Conservation (phyloP, 2,329 filamentous ascomycete species). For the Blastomyces gilchristii region DNA sequence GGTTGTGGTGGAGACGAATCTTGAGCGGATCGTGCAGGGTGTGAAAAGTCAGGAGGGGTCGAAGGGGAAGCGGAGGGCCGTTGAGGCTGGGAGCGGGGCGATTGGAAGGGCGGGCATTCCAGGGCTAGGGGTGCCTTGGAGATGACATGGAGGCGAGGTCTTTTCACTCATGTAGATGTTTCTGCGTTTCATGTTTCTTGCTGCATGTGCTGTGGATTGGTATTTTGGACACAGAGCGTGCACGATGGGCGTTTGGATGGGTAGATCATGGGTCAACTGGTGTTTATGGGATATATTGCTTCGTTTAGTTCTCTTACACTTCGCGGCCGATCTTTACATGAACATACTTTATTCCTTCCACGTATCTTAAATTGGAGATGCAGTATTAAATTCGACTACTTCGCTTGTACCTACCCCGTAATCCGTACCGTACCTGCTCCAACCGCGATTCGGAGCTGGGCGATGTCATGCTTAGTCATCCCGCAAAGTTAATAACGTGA, state of each 20-base stretch:
- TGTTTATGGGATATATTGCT: neutral
- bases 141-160: constrained; percentile 10
- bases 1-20: constrained; percentile 83
- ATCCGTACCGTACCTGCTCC: too few species aligned
- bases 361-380: neutral
- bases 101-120: constrained; percentile 30
- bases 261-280: neutral
- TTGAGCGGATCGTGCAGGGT: constrained; percentile 78
- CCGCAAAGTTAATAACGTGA: neutral
- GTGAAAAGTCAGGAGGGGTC: constrained; percentile 49
- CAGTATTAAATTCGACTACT: too few species aligned
- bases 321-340: neutral
- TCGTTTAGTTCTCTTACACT: neutral
- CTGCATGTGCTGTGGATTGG: neutral
- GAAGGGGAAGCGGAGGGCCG: constrained; percentile 34
- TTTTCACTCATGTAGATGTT: neutral
- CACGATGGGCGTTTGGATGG: neutral
- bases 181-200: neutral
- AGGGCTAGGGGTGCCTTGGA: constrained; percentile 33
- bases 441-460: too few species aligned
- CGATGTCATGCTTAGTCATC: neutral
- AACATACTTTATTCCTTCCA: neutral
- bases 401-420: too few species aligned
- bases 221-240: neutral
- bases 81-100: constrained; percentile 33